Percentiles rank a stretch among this genome's conserved stretches.
These are phyloP conservation scores for Danielia reshetovae DNA, from an alignment of 805 yeast species.

Conservation along the genomic window DNA sequence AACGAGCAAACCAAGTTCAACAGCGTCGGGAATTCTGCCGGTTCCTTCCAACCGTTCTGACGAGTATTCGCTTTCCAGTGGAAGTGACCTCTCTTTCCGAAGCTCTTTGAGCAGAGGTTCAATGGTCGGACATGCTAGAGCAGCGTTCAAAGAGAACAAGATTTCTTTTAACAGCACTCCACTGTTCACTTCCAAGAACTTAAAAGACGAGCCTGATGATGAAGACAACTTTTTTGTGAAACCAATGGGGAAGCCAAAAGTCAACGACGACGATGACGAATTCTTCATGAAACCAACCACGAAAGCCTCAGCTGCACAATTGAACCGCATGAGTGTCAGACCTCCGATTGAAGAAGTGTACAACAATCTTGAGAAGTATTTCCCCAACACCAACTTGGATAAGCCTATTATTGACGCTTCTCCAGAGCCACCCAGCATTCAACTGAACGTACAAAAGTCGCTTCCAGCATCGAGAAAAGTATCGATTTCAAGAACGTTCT, in stretches of 20 bases:
- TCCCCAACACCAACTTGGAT: constrained; percentile 90
- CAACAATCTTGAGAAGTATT: constrained; percentile 84
- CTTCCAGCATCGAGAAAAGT: constrained; percentile 7
- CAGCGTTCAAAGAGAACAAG: constrained; percentile 65
- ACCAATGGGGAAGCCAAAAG: constrained; percentile 3
- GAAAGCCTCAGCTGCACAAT: constrained; percentile 2
- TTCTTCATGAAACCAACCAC: constrained; percentile 17
- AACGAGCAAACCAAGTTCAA: constrained; percentile 12
- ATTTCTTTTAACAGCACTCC: constrained; percentile 79
- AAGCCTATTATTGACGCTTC: constrained; percentile 82
- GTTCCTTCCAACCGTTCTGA: constrained; percentile 5
- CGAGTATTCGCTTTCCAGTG: constrained; percentile 6
- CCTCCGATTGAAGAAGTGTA: constrained; percentile 95
- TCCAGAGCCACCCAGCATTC: constrained; percentile 38
- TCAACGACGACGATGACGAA: constrained; percentile 13
- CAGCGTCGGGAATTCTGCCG: constrained; percentile 7
- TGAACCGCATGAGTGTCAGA: constrained; percentile 57
- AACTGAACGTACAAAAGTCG: constrained; percentile 20
- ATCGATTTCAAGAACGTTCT: constrained; percentile 39
- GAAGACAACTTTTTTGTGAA: constrained; percentile 10
- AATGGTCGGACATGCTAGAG: constrained; percentile 15
- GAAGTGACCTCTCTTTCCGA: constrained; percentile 10
- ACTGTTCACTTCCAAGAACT: constrained; percentile 1
- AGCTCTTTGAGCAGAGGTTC: constrained; percentile 7
- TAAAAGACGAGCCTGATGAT: constrained; percentile 2